Conservation (phyloP, 2,329 filamentous ascomycete genomes). For the Lecanoromycetidae sp. region DNA sequence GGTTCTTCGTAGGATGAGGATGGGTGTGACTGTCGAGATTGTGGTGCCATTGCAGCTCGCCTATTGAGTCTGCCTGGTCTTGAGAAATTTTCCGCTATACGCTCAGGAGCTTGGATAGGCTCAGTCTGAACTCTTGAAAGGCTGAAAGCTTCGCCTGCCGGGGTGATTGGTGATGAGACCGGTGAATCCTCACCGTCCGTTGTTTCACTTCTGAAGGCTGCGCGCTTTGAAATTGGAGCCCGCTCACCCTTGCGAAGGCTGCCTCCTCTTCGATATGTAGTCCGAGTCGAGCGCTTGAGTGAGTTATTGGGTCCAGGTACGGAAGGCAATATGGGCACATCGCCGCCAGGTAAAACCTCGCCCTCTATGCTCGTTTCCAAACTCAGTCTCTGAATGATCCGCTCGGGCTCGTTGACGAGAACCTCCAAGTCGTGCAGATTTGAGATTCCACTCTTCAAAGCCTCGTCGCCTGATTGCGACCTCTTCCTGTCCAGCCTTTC, state of each 20-base stretch:
- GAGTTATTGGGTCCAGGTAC: conserved; percentile 58
- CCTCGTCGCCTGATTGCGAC: conserved; percentile 45
- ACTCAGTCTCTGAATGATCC: conserved; percentile 58
- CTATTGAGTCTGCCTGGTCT: conserved; percentile 42
- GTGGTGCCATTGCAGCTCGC: conserved; percentile 6
- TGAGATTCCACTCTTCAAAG: conserved; percentile 48
- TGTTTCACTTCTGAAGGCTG: conserved; percentile 50
- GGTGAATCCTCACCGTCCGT: conserved; percentile 41
- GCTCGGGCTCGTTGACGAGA: conserved; percentile 67
- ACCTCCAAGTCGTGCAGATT: conserved; percentile 60
- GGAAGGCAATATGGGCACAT: conserved; percentile 75
- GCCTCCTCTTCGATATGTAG: conserved; percentile 75
- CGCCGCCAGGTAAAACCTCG: conserved; percentile 43
- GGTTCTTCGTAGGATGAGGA: conserved; percentile 26
- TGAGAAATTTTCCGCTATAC: conserved; percentile 44
- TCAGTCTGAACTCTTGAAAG: conserved; percentile 59
- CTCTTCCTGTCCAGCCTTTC: conserved; percentile 64
- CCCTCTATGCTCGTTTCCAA: conserved; percentile 35
- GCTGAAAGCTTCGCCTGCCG: conserved; percentile 36
- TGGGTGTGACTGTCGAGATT: conserved; percentile 1
- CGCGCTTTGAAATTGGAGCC: conserved; percentile 61
- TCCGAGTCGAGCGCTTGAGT: conserved; percentile 78
- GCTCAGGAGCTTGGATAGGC: conserved; percentile 36
- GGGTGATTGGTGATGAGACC: conserved; percentile 34
- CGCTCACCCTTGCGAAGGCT: conserved; percentile 72